Evolutionary conservation across 1,284 basidiomycete species (phyloP).

Genomic region (Leccinum fallax): DNA sequence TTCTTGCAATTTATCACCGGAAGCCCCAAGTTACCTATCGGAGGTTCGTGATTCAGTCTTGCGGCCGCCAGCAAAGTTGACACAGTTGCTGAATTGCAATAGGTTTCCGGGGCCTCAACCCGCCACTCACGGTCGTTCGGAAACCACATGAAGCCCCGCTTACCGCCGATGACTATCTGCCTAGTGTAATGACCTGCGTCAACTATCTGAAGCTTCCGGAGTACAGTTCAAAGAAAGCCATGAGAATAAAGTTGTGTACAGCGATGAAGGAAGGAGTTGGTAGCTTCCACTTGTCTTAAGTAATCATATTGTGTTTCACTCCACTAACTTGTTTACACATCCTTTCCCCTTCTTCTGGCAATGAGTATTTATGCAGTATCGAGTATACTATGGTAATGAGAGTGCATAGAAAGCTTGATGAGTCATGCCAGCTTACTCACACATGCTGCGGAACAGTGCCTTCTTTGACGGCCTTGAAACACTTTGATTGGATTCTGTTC

Average conservation of each 20-base stretch:
- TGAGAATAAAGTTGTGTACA: conserved; percentile 76
- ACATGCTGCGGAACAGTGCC: conserved; percentile 28
- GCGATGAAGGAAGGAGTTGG: conserved; percentile 92
- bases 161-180: conserved; percentile 92
- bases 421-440: conserved; percentile 17
- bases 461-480: neutral
- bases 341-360: conserved; percentile 14
- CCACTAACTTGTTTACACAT: conserved; percentile 31
- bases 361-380: conserved; percentile 7
- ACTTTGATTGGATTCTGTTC: conserved; percentile 3
- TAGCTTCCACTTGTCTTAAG: conserved; percentile 90
- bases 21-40: conserved; percentile 91
- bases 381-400: neutral
- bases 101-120: conserved; percentile 96
- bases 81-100: conserved; percentile 5
- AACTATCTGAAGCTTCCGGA: conserved; percentile 96
- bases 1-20: conserved; percentile 98
- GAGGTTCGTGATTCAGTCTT: conserved; percentile 55
- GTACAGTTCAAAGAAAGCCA: conserved; percentile 82
- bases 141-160: conserved; percentile 93
- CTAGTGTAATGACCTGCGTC: conserved; percentile 98
- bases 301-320: conserved; percentile 24
- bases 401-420: neutral
- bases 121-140: conserved; percentile 94
- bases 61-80: neutral